Evolutionary conservation across 331 rosid genomes (phyloP), one percentile per base, ranked within the genome.

Genomic region (Malus hybrid): DNA sequence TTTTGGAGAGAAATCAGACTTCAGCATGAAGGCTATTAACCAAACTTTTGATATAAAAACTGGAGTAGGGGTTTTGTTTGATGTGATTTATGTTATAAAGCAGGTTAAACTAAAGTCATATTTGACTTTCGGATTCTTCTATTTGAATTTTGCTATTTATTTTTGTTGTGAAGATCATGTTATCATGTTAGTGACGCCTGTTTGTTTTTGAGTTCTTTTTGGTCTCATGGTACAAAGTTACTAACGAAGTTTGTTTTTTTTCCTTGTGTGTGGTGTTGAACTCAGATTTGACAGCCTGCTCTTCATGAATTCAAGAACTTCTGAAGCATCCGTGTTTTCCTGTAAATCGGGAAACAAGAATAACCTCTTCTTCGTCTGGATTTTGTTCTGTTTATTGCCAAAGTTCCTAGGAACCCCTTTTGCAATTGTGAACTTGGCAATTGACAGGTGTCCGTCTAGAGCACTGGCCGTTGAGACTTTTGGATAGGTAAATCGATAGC

Each of bases 231-330:
- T 24, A 13, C 63, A 27, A 54, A 75, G 46, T 67, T 12, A 15
- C 56, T 50, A 50, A 50, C 4, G 0, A 50, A 50, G 9, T 50
- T 50, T 50, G 8, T 33, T 36, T 48, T 16, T 11, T 12, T 50
- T 42, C 52, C 69, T 65, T 32, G 14, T 46, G 5, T 77, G 77
- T 63, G 44, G 36, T 67, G 5, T 64, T 50, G 77, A 16, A 7
- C 72, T 22, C 93, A 93, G 96, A 84, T 82, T 78, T 86, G 88
- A 71, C 55, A 80, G 90, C 89, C 72, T 87, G 81, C 87, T 91
- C 96, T 93, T 93, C 96, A 93, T 93, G 98, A 93, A 81, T 93
- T 91, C 97, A 89, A 86, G 80, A 88, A 77, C 86, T 82, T 67
- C 88, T 82, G 97, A 82, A 84, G 88, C 83, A 85, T 86, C 85